Conservation (phyloP, 2,329 filamentous ascomycete genomes). For the Apiospora rasikravindrae region DNA sequence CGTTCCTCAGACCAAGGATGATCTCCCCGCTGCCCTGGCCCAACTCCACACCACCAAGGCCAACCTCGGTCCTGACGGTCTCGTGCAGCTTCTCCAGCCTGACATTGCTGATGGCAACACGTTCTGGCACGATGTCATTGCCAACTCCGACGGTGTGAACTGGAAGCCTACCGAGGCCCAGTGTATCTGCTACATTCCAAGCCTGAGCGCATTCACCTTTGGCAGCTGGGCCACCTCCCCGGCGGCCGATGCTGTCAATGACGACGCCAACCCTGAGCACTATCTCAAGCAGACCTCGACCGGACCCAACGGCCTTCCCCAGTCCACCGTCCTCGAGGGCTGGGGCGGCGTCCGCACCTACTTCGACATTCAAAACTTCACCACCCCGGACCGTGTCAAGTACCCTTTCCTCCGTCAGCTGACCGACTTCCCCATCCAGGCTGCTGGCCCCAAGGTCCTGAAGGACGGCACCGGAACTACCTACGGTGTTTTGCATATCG, state of each 20-base stretch:
- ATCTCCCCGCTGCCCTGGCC: slow-evolving; percentile 24
- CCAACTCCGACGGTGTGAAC: slow-evolving; percentile 22
- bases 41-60: slow-evolving; percentile 31
- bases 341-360: slow-evolving; percentile 42
- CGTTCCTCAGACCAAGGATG: slow-evolving; percentile 22
- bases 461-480: slow-evolving; percentile 20
- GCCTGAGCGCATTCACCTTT: slow-evolving; percentile 32
- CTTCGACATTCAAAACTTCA: slow-evolving; percentile 41
- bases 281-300: slow-evolving; percentile 33
- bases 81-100: slow-evolving; percentile 30
- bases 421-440: slow-evolving; percentile 34
- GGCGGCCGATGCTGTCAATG: slow-evolving; percentile 34
- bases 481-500: slow-evolving; percentile 29
- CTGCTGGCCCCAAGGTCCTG: slow-evolving; percentile 28
- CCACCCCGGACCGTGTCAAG: slow-evolving; percentile 33
- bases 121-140: slow-evolving; percentile 33
- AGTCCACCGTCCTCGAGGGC: slow-evolving; percentile 35
- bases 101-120: slow-evolving; percentile 32
- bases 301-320: slow-evolving; percentile 22
- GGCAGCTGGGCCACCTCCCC: slow-evolving; percentile 32
- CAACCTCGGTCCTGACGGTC: slow-evolving; percentile 29
- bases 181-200: slow-evolving; percentile 33
- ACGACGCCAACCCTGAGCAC: slow-evolving; percentile 37
- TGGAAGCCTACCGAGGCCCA: slow-evolving; percentile 33
- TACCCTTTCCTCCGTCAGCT: slow-evolving; percentile 38